Evolutionary conservation across 1,284 basidiomycete genomes (phyloP), one percentile per base, ranked within the genome.

Genomic region (Pholiota adiposa): DNA sequence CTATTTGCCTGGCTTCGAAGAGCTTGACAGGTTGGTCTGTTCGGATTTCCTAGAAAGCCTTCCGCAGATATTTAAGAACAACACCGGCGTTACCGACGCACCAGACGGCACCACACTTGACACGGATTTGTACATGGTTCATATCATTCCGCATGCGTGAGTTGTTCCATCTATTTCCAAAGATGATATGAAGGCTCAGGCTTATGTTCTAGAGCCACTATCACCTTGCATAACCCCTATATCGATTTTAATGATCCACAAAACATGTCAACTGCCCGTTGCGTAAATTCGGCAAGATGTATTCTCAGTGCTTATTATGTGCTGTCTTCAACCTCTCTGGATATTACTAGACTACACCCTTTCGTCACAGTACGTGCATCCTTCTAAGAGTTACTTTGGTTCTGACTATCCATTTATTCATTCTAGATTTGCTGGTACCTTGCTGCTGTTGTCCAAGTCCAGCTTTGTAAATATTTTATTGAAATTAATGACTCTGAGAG

Each of bases 391-490:
- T n/a, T 38, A 33, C 16, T 29, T 33, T 21, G 14, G 25, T 31
- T 40, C 6, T 29, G 6, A 19, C 8, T n/a, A 29, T 19, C 34
- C 21, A 8, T 56, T 16, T 38, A 44, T 19, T n/a, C 27, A 27
- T 59, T 27, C 27, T 65, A 93, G 91, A 92, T 93, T 53, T 92
- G 91, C 70, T 93, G 91, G 91, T 93, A 93, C 72, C 83, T 93
- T 18, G 91, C 91, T 4, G 91, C 92, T 23, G 90, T 90, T 4
- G 89, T 93, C 8, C 88, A 92, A 69, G 85, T 93, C 41, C 91
- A 93, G 66, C 78, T 92, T 43, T 93, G 91, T 79, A 92, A 91
- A 68, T 87, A 90, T 68, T 89, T 87, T 69, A 93, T 93, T 62
- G 90, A 92, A 69, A 84, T 83, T 38, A 85, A 86, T 16, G 89